A percentile compares a stretch with the other conserved stretches of the same genome.
Conservation (phyloP, 1,139 yeast species). For the Sugiyamaella japonica region DNA sequence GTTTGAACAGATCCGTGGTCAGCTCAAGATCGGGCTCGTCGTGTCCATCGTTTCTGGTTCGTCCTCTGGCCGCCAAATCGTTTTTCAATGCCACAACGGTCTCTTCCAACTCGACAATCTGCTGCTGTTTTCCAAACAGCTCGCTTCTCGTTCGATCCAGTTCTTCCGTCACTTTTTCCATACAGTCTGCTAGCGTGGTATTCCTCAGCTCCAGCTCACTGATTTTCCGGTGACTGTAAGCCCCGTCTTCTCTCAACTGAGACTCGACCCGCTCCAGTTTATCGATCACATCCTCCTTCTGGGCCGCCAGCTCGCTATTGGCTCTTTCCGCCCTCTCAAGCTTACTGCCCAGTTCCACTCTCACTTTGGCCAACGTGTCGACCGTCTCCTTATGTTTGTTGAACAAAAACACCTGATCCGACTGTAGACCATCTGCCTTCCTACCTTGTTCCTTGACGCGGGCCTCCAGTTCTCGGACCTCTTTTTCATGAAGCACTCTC, state of each 20-base stretch:
- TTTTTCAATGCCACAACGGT: slow-evolving; percentile 23
- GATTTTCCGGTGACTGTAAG: slow-evolving; percentile 14
- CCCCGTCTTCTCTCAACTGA: slow-evolving; percentile 19
- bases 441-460: slow-evolving; percentile 38
- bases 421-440: slow-evolving; percentile 40
- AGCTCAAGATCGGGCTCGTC: slow-evolving; percentile 17
- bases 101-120: slow-evolving; percentile 43
- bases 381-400: slow-evolving; percentile 43
- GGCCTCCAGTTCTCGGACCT: slow-evolving; percentile 37
- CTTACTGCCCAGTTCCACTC: slow-evolving; percentile 33
- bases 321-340: slow-evolving; percentile 31
- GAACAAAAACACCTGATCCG: slow-evolving; percentile 46
- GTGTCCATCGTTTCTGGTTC: slow-evolving; percentile 16
- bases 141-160: slow-evolving; percentile 22
- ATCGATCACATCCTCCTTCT: slow-evolving; percentile 20
- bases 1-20: slow-evolving; percentile 38
- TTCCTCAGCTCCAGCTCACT: slow-evolving; percentile 26
- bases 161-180: slow-evolving; percentile 26
- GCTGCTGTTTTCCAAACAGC: slow-evolving; percentile 34
- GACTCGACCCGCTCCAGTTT: slow-evolving; percentile 26
- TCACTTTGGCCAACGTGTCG: slow-evolving; percentile 37
- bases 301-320: slow-evolving; percentile 22
- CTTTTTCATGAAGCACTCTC: slow-evolving; percentile 39
- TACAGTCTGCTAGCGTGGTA: slow-evolving; percentile 20
- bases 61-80: slow-evolving; percentile 6